phyloP scores from a whole-genome alignment of 2,329 filamentous ascomycete species.

The Colletotrichum sp. region DNA sequence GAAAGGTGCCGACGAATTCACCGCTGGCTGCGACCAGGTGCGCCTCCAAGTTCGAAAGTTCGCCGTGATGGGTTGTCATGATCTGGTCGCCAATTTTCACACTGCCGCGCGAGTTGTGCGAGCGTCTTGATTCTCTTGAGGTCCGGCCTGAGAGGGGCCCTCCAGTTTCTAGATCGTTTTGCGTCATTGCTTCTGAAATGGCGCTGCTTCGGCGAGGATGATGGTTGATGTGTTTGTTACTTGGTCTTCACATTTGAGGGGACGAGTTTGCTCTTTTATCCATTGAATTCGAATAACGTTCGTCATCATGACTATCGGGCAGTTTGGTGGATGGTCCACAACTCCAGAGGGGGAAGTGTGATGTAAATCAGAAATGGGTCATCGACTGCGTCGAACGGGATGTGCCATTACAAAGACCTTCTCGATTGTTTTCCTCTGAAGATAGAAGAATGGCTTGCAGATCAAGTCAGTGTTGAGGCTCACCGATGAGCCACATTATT shows the following conservation, averaged over 20 bases:
- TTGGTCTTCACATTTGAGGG: background rate
- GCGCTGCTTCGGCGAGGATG: background rate
- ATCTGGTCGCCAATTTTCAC: background rate
- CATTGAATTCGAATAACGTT: background rate
- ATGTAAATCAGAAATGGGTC: background rate
- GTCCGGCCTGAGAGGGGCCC: background rate
- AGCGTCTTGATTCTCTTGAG: background rate
- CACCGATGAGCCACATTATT: background rate
- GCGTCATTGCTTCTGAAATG: background rate
- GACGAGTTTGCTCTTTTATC: background rate
- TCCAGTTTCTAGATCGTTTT: background rate
- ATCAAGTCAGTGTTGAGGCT: background rate
- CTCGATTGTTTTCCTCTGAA: background rate
- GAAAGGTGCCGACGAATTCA: conserved; percentile 58
- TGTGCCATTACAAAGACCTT: background rate
- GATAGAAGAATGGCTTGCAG: background rate
- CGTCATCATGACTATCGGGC: background rate
- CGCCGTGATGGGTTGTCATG: background rate
- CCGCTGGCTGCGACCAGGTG: conserved; percentile 45
- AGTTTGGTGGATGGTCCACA: background rate
- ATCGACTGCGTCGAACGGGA: background rate
- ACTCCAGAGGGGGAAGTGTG: background rate
- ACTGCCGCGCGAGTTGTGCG: background rate
- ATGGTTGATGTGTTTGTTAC: background rate
- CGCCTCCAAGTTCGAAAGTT: background rate